Conservation (phyloP, 2,329 filamentous ascomycete species). For the Pseudopyrenochaeta lycopersici region DNA sequence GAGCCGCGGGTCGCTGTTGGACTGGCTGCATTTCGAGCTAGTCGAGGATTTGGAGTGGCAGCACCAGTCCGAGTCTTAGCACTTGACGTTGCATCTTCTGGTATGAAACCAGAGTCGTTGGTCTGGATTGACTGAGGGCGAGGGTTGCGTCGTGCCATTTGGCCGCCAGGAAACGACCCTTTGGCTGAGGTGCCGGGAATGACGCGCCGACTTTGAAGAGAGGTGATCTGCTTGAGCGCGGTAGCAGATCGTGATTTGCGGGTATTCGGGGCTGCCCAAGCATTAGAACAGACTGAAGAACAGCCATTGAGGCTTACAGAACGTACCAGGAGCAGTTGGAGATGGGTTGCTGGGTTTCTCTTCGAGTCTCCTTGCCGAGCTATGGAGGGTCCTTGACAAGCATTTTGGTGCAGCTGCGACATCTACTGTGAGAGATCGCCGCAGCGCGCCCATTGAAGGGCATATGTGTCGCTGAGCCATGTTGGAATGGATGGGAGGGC, state of each 20-base stretch:
- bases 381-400: conserved; percentile 36
- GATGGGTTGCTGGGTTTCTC: conserved; percentile 28
- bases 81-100: conserved; percentile 4
- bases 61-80: conserved; percentile 9
- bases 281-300: conserved; percentile 15
- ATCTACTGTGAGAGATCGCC: conserved; percentile 32
- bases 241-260: conserved; percentile 36
- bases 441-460: conserved; percentile 43
- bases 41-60: conserved; percentile 10
- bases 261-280: conserved; percentile 17
- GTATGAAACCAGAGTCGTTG: conserved; percentile 9
- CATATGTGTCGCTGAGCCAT: conserved; percentile 48
- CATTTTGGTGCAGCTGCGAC: conserved; percentile 23
- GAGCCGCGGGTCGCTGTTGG: conserved; percentile 13
- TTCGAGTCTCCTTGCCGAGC: conserved; percentile 35
- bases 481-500: conserved; percentile 27
- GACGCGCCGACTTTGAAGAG: conserved; percentile 31
- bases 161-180: conserved; percentile 33
- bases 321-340: conserved; percentile 30
- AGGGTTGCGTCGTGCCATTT: conserved; percentile 11
- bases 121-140: not conserved
- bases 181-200: conserved; percentile 26
- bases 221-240: conserved; percentile 36
- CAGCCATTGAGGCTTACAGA: not conserved
- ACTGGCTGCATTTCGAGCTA: conserved; percentile 14